Evolutionary conservation across 2,329 filamentous ascomycete genomes (phyloP), one percentile per base, ranked within the genome.

Genomic region (Trichoderma harzianum): DNA sequence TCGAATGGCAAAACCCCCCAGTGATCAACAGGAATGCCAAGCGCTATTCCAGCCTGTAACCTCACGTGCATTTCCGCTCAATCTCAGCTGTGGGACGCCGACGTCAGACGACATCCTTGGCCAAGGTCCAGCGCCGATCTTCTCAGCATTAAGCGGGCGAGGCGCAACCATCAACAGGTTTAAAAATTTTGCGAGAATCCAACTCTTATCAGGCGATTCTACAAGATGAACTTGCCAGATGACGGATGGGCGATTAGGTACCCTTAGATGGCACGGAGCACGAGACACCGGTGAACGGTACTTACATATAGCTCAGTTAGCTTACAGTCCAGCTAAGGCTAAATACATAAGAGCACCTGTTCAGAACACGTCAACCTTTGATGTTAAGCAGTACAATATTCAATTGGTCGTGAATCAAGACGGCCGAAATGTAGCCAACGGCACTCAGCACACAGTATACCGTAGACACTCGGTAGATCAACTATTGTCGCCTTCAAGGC

Each of bases 81-180:
- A 28, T 58, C 39, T 72, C 24, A 53, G 64, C 58, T 47, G 55
- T 43, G 64, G 70, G 57, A 47, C 47, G 28, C 24, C 70, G n/a
- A 69, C 63, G 70, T 72, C 70, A 72, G 70, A 51, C 55, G 70
- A 57, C 64, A 47, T 62, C 39, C 28, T 57, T 34, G 14, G 30
- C 36, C 39, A 60, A 62, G 47, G 63, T 36, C 32, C 32, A 21
- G 61, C 26, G 70, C 70, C 62, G 70, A 72, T 72, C 63, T 61
- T 57, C 24, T 68, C 47, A 66, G 3, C 26, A 43, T 36, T 66
- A 57, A 36, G 47, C 43, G 63, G 28, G 39, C 43, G 63, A 51
- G 43, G 65, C 36, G 53, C 53, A 7, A 24, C 36, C 34, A n/a
- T 47, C 66, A 34, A 55, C 66, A 24, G 57, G 39, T 34, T 36